Evolutionary conservation across 805 yeast species (phyloP).

Genomic region (Candida silvicultrix): DNA sequence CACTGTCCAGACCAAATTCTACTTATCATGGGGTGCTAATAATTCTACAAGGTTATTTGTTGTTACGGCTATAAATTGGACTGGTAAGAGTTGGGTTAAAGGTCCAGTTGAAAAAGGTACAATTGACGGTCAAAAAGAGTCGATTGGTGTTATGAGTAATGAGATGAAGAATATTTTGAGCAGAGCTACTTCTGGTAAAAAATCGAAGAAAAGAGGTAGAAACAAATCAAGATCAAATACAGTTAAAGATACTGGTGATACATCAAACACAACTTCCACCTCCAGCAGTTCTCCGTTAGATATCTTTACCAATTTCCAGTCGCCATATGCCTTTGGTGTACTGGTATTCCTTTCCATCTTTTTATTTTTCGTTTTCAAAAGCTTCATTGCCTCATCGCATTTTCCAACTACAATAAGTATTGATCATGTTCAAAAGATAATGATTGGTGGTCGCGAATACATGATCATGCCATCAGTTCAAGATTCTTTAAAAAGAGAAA

Average conservation of each 20-base stretch:
- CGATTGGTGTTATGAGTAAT: constrained; percentile 38
- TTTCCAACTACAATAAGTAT: neutral
- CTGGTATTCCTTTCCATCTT: neutral
- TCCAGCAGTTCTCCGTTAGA: neutral
- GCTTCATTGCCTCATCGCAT: neutral
- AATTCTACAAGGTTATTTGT: constrained; percentile 49
- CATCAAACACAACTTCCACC: neutral
- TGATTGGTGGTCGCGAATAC: constrained; percentile 18
- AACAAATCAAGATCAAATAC: constrained; percentile 4
- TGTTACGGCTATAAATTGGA: constrained; percentile 60
- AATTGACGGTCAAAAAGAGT: constrained; percentile 65
- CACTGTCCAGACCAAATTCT: constrained; percentile 52
- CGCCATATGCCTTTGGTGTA: neutral
- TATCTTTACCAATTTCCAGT: neutral
- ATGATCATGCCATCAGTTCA: constrained; percentile 16
- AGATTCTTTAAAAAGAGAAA: constrained; percentile 1
- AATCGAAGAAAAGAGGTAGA: constrained; percentile 11
- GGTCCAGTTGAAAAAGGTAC: constrained; percentile 73
- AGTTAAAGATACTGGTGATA: neutral
- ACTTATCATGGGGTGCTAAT: constrained; percentile 56
- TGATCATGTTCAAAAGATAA: constrained; percentile 9
- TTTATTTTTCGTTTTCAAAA: neutral
- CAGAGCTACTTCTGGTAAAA: constrained; percentile 14
- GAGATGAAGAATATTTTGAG: constrained; percentile 29
- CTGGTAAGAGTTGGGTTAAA: constrained; percentile 71